Base-by-base conservation (phyloP, 345 rosid genomes). In the Dipteronia sinensis region DNA sequence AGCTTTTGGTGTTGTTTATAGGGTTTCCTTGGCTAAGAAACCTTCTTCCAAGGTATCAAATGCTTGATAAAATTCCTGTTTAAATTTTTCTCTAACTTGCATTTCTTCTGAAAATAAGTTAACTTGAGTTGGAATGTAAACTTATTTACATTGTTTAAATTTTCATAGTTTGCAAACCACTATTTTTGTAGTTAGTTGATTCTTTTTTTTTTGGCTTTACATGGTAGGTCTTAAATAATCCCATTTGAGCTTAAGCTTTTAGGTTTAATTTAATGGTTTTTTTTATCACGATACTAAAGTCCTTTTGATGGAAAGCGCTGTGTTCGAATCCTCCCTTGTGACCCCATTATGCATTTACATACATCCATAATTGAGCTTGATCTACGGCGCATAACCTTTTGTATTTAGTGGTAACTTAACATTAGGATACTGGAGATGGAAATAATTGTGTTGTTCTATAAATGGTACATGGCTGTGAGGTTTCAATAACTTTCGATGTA, bases 1-100 rank as follows among this genome's bases (percentile, higher is more conserved):
- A 70, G 92, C 99, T 49, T 96, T 96, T 76, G 99, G 98, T 77
- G 94, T 88, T 13, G 99, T 96, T 0, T 96, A 92, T 78, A 88
- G 83, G 82, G 97, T 70, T 64, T 92, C 98, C 1, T 78, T 80
- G 69, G 79, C 93, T 10, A 87, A 89, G 78, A 92, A 89, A 80
- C 89, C 94, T 82, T 79, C 90, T 82, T 85, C 90, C 53, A 90
- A 90, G 89, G 98, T 93, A 84, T 70, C 20, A 17, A 76, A 59
- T 76, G 82, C 64, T 47, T 73, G 74, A 80, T 70, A 46, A 46
- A 63, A 34, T 55, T 29, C 76, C 12, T 46, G 29, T 2, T 68
- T 6, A 31, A 44, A 20, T 62, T 29, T 11, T 46, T 66, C 22
- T 67, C 75, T 38, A 15, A 13, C 15, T 80, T 71, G 56, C 65